A percentile compares a stretch with the other conserved stretches of the same genome.
phyloP scores from a whole-genome alignment of 306 rosid genomes.

The Bauhinia variegata region DNA sequence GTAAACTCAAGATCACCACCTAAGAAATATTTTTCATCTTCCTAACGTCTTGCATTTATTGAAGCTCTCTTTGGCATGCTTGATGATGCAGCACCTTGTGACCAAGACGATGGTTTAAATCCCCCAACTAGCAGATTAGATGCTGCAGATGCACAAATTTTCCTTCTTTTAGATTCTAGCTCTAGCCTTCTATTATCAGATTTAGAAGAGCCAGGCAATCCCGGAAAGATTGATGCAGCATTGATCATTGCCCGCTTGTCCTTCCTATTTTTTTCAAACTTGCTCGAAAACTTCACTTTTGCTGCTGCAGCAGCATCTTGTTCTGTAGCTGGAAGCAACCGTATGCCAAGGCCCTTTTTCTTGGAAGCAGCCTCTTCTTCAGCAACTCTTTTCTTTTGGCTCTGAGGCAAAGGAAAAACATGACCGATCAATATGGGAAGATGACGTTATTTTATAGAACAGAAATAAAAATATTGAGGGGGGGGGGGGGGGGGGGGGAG shows the following conservation, averaged over 20 bases:
- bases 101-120: slow-evolving; percentile 74
- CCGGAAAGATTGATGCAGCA: slow-evolving; percentile 64
- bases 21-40: slow-evolving; percentile 2
- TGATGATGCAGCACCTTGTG: slow-evolving; percentile 43
- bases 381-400: slow-evolving; percentile 88
- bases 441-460: background rate
- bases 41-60: slow-evolving; percentile 40
- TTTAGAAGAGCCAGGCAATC: slow-evolving; percentile 47
- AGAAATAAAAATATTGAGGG: background rate
- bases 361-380: slow-evolving; percentile 75
- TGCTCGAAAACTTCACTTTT: slow-evolving; percentile 59
- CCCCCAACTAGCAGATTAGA: slow-evolving; percentile 66
- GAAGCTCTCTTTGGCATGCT: slow-evolving; percentile 44
- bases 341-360: slow-evolving; percentile 71
- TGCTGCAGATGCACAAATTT: slow-evolving; percentile 66
- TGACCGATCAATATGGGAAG: background rate
- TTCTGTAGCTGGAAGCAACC: slow-evolving; percentile 70
- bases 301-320: slow-evolving; percentile 68
- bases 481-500: slow-evolving; percentile 19
- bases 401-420: slow-evolving; percentile 49
- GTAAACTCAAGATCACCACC: background rate
- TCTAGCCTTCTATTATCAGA: slow-evolving; percentile 56
- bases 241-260: slow-evolving; percentile 77
- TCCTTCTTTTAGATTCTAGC: slow-evolving; percentile 78
- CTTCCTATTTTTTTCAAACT: slow-evolving; percentile 68